Evolutionary conservation across 768 basidiomycete species (phyloP).

Genomic region (Boletus rubroflammeus): DNA sequence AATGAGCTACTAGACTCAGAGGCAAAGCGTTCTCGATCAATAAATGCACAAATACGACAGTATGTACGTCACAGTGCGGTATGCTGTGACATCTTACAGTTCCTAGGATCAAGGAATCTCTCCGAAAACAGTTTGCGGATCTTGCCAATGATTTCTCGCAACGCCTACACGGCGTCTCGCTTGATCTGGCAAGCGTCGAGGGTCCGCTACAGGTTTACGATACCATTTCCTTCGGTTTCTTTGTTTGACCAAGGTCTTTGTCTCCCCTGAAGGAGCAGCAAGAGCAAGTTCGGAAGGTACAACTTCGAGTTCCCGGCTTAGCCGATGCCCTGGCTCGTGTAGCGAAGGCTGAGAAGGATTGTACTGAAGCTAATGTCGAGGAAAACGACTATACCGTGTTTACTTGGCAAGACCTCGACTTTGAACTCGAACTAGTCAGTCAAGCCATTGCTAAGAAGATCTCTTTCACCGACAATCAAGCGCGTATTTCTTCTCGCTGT

Average conservation of each 20-base stretch:
- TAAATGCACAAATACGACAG: constrained; percentile 89
- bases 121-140: constrained; percentile 74
- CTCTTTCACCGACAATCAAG: constrained; percentile 97
- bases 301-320: constrained; percentile 64
- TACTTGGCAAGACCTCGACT: constrained; percentile 83
- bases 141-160: constrained; percentile 75
- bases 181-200: constrained; percentile 68
- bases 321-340: constrained; percentile 56
- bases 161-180: constrained; percentile 60
- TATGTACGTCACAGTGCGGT: constrained; percentile 38
- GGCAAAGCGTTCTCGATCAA: constrained; percentile 68
- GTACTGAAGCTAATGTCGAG: constrained; percentile 85
- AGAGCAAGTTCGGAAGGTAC: constrained; percentile 57
- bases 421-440: constrained; percentile 80
- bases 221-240: constrained; percentile 1
- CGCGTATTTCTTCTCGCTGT: constrained; percentile 20
- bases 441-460: constrained; percentile 85
- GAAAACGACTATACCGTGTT: constrained; percentile 96
- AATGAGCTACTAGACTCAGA: constrained; percentile 67
- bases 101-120: constrained; percentile 72
- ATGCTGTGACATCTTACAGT: not conserved
- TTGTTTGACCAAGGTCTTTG: constrained; percentile 5
- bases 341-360: constrained; percentile 65
- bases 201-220: constrained; percentile 67
- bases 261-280: constrained; percentile 62